A percentile compares a stretch with the other conserved stretches of the same genome.
Evolutionary conservation across 2,329 filamentous ascomycete genomes (phyloP).

Genomic region (Cladophialophora psammophila): DNA sequence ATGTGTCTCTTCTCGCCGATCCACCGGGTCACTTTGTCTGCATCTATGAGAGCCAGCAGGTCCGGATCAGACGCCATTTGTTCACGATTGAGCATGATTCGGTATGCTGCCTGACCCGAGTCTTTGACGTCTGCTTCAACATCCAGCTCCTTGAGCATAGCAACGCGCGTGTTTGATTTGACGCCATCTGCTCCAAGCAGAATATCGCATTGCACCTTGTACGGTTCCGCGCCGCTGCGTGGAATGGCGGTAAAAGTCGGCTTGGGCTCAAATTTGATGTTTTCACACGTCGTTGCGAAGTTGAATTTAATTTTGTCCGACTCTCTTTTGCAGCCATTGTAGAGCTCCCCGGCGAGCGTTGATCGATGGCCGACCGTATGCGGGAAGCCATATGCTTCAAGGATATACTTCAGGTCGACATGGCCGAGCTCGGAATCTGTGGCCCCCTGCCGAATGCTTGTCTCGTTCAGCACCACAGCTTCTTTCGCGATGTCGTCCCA

Average conservation of each 20-base stretch:
- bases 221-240: constrained; percentile 60
- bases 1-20: constrained; percentile 72
- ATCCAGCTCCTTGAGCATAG: constrained; percentile 51
- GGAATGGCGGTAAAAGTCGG: constrained; percentile 68
- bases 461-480: constrained; percentile 73
- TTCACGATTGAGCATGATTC: constrained; percentile 60
- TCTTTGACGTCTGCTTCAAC: constrained; percentile 53
- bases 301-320: constrained; percentile 72
- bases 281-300: constrained; percentile 65
- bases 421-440: constrained; percentile 73
- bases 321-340: constrained; percentile 69
- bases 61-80: constrained; percentile 58
- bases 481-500: constrained; percentile 75
- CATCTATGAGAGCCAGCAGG: constrained; percentile 63
- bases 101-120: constrained; percentile 62
- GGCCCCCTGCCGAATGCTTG: constrained; percentile 75
- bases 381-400: constrained; percentile 72
- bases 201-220: constrained; percentile 59
- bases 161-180: constrained; percentile 56
- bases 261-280: constrained; percentile 66
- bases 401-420: constrained; percentile 73
- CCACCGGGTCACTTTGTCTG: constrained; percentile 67
- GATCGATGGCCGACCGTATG: constrained; percentile 83
- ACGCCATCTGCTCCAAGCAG: constrained; percentile 64
- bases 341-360: constrained; percentile 73